These are phyloP conservation scores for Helenozyma rhizophorensis DNA, from an alignment of 805 yeast genomes.

Conservation along the genomic window DNA sequence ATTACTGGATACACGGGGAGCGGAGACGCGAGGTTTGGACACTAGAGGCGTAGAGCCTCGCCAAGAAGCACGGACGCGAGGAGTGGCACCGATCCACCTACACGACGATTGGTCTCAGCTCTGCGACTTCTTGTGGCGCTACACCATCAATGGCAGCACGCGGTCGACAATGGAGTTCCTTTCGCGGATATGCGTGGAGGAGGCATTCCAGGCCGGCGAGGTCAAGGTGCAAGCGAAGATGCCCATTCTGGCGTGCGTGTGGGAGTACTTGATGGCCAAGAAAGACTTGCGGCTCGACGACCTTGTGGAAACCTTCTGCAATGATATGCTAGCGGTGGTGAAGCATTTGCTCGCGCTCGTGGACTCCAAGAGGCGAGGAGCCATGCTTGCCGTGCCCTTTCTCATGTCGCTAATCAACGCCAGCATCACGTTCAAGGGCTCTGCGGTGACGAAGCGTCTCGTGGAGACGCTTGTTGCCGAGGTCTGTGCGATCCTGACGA, in stretches of 20 bases:
- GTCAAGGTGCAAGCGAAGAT: constrained; percentile 21
- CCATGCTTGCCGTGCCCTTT: constrained; percentile 51
- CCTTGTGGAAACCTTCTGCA: constrained; percentile 39
- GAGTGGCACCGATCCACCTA: constrained; percentile 12
- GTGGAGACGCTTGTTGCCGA: constrained; percentile 14
- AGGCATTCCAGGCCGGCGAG: constrained; percentile 6
- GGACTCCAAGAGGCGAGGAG: constrained; percentile 6
- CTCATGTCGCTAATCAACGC: constrained; percentile 54
- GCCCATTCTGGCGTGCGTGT: constrained; percentile 40
- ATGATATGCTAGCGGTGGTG: constrained; percentile 20
- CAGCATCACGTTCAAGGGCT: constrained; percentile 54
- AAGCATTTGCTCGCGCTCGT: constrained; percentile 22
- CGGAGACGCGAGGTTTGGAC: neutral
- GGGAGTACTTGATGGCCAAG: constrained; percentile 39
- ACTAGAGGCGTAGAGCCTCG: neutral
- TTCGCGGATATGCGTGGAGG: constrained; percentile 26
- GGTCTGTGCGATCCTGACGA: constrained; percentile 15
- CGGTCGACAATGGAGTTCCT: constrained; percentile 29
- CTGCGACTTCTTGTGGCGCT: constrained; percentile 32
- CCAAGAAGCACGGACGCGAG: neutral
- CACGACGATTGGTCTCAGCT: constrained; percentile 31
- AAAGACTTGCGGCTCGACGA: constrained; percentile 49
- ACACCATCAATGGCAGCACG: constrained; percentile 33
- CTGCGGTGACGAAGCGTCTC: constrained; percentile 46
- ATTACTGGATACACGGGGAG: neutral